Base-by-base conservation (phyloP, 129 eudicot genomes). In the Glebionis coronaria region DNA sequence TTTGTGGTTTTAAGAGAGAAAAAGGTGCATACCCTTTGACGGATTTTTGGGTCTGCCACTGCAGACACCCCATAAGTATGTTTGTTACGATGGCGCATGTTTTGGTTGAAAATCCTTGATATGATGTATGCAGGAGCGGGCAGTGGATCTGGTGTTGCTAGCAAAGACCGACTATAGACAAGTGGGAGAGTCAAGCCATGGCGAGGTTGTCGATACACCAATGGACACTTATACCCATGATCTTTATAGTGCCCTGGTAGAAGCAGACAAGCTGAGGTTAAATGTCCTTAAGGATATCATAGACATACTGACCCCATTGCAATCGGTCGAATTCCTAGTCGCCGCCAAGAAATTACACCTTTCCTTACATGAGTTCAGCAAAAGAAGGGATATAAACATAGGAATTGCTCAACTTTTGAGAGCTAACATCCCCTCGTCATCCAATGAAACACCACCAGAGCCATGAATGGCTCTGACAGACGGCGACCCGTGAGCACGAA, bases 341-440 rank as follows among this genome's bases (percentile, higher is more conserved):
- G 86, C 73, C 44, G 16, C 78, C 16, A 82, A 82, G 65, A 82
- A 78, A 57, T 73, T 82, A 20, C 81, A 70, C 20, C 81, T 82
- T 6, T 82, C 76, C 6, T 29, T 82, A 27, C 76, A 74, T 51
- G 83, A 74, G 63, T 69, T 79, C 73, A 62, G 79, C 28, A 69
- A 64, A 50, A 74, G 63, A 49, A 64, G 83, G 44, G 83, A 79
- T 23, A 5, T 42, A 12, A n/a, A 28, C 40, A 65, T 72, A 78
- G 78, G 82, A 38, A 46, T 71, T 18, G 19, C 63, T 35, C 70
- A 40, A 4, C 63, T 64, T 44, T 44, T 58, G 1, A 18, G 27
- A 6, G 2, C 23, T 10, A 21, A 25, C 21, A 53, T 14, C 28
- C 44, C 56, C 2, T 29, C 76, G 2, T 28, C 67, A 23, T 77